Base-by-base conservation (phyloP, 2,329 filamentous ascomycete genomes). In the Monosporascus sp. region DNA sequence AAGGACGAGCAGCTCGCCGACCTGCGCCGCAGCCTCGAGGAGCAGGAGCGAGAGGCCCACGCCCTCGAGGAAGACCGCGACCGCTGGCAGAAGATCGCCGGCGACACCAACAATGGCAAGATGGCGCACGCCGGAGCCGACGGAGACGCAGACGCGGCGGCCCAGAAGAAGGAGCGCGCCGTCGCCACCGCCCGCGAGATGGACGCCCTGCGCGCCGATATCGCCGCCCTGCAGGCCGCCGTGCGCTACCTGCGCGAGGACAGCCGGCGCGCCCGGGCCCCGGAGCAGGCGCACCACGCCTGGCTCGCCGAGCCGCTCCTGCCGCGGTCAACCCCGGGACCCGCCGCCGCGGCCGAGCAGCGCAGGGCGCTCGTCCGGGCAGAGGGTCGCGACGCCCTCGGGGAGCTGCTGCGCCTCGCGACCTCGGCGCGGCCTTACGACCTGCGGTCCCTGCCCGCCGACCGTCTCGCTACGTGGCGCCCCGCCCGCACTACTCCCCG, bases 141-240 rank as follows among this genome's bases (percentile, higher is more conserved):
- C 37, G 70, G 63, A 8, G 70, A 69, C 15, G 73, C 70, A 8
- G 75, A 76, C 55, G 82, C 81, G 69, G 78, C 80, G 11, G 81
- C 82, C 22, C 79, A 86, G 43, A 26, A 46, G 5, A 46, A 46
- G 63, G 84, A 88, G 65, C 80, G 82, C 26, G 84, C 86, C 28
- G 85, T 88, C 47, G 83, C 85, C 5, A 88, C 84, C 1, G 84
- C 85, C 28, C 81, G 85, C 51, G 87, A 93, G 68, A 85, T 91
- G 72, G 87, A 91, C 59, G 75, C 76, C 9, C 80, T 92, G 60
- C 84, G 86, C 68, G 78, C 79, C 60, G 86, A 93, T 55, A 85
- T 91, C 62, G 78, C 77, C 52, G 77, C 76, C 60, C 69, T 88
- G 52, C 79, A 89, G 65, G 79, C 81, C 2, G 84, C 86, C 1